Conservation (phyloP, 805 yeast species). For the Zygotorulaspora chibaensis region DNA sequence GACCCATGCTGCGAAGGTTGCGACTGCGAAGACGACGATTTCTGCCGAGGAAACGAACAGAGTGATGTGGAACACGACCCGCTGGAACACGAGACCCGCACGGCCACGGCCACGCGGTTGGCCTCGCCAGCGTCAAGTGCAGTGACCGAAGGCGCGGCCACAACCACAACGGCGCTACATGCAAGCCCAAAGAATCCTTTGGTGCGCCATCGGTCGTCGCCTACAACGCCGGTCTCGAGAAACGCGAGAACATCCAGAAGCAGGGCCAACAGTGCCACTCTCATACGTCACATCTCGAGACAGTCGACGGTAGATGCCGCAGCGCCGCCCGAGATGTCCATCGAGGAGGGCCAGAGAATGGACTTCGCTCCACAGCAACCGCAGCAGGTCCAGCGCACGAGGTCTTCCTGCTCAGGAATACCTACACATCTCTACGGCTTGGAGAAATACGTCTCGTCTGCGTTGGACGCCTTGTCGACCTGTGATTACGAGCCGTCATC, state of each 20-base stretch:
- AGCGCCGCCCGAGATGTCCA: background rate
- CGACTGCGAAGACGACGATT: conserved; percentile 20
- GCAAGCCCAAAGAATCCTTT: background rate
- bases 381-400: conserved; percentile 8
- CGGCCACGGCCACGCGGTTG: conserved; percentile 1
- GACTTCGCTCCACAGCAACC: conserved; percentile 2
- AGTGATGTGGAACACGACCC: conserved; percentile 15
- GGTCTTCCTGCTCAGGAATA: conserved; percentile 14
- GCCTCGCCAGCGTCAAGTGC: background rate
- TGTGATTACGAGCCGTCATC: conserved; percentile 1
- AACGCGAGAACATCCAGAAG: background rate
- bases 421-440: conserved; percentile 30
- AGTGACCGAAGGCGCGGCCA: background rate
- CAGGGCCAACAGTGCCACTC: conserved; percentile 5
- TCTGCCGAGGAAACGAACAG: conserved; percentile 7
- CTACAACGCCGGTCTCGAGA: background rate
- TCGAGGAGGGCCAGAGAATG: conserved; percentile 6
- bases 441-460: conserved; percentile 29
- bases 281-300: conserved; percentile 6
- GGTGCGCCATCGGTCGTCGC: conserved; percentile 1
- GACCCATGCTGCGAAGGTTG: conserved; percentile 28
- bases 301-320: background rate
- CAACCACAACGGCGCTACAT: background rate
- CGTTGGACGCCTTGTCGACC: conserved; percentile 24
- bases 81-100: conserved; percentile 6